Base-by-base conservation (phyloP, 2,329 filamentous ascomycete genomes). In the Exophiala phaeomuriformis region DNA sequence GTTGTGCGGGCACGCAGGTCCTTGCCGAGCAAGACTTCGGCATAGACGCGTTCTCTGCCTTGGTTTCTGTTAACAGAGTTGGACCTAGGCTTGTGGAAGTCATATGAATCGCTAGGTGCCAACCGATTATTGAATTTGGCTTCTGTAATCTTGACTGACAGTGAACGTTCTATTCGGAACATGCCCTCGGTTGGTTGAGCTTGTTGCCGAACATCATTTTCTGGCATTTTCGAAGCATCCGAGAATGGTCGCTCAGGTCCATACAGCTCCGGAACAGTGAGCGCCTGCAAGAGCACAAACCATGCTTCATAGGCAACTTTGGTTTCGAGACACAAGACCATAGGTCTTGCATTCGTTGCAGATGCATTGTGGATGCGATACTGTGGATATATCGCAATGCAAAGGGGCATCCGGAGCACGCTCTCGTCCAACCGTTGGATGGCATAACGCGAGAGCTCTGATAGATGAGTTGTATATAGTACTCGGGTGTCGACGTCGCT, bases 301-400 rank as follows among this genome's bases (percentile, higher is more conserved):
- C 93, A 98, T 8, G 96, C 93, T 67, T 98, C 93, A 64, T 94
- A 95, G n/a, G 95, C 76, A 4, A 95, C 83, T 40, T 90, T 81
- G 29, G 82, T 90, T 62, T 97, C 91, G 42, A 96, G 72, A 2
- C 88, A 86, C 33, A 98, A 76, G 66, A 95, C 96, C 35, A 97
- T 84, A 0, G 93, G 91, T n/a, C 88, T 83, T 55, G 89, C 84
- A 30, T 91, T 80, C 4, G 86, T 85, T 52, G 91, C 76, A 12
- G 85, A 80, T 2, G 82, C 85, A 1, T 88, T 80, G 19, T 82
- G 82, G 6, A 86, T 78, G 0, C 88, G 84, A 69, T 98, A 97
- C 58, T 91, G 90, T 10, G 93, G 91, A 65, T 96, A 96, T 44
- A 98, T 91, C 49, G 88, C 90, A 59, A 98, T 87, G 72, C 90